Evolutionary conservation across 2,329 filamentous ascomycete genomes (phyloP), one percentile per base, ranked within the genome.

Genomic region (Meredithiella fracta): DNA sequence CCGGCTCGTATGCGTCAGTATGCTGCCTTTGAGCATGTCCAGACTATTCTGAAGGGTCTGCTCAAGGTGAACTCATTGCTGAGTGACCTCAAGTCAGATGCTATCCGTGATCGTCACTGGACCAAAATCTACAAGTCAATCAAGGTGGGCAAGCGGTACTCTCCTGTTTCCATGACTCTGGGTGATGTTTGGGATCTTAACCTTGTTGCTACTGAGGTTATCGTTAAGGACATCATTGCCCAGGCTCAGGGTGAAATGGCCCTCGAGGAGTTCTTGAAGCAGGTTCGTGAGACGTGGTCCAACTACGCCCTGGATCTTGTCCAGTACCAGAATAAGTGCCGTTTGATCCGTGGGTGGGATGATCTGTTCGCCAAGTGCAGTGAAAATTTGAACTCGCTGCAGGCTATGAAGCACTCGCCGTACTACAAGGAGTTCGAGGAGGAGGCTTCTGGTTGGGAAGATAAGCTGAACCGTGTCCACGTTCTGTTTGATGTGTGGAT

Each of bases 361-460:
- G 92, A 98, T 61, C 78, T 99, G 15, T 98, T 98, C 65, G 88
- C 91, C 53, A 97, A 97, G 67, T 99, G 92, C 69, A 95, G 91
- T 65, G 92, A 99, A 67, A 94, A 99, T 64, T 71, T 98, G 57
- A 97, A 96, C 70, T 97, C 92, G 4, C 73, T 99, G 51, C 92
- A 97, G 69, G 92, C 92, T 23, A 99, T 99, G 94, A 85, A 88
- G 66, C 91, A 98, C 68, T 99, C 92, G 3, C 92, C 92, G 0
- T 98, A 98, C 69, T 98, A 95, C 76, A 97, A 96, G 68, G 91
- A 97, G 64, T 99, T 99, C 60, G 92, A 98, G 67, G 92, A 98
- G 64, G 92, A 98, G 63, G 94, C 94, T 5, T 85, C 89, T 0
- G 80, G 85, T 1, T 98, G 92, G 92, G 94, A 98, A 69, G 94